A percentile compares a stretch with the other conserved stretches of the same genome.
Conservation (phyloP, 441 rosid species). For the Macaranga tanarius region DNA sequence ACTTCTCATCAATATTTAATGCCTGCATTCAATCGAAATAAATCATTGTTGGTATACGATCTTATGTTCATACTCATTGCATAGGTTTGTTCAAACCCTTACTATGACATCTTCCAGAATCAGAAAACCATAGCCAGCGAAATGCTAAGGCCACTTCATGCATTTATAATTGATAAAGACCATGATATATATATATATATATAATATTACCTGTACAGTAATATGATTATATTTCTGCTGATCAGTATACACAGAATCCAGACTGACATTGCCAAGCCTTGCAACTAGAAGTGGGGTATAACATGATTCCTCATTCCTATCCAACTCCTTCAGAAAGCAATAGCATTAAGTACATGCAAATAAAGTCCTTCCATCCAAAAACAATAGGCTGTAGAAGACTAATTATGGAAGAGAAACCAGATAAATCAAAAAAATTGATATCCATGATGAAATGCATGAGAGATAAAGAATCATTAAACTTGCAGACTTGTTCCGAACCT, state of each 20-base stretch:
- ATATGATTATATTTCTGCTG: slow-evolving; percentile 71
- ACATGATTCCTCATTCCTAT: slow-evolving; percentile 39
- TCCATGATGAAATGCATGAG: neutral
- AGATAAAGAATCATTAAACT: neutral
- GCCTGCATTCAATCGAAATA: slow-evolving; percentile 51
- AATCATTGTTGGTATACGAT: slow-evolving; percentile 21
- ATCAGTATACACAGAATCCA: slow-evolving; percentile 66
- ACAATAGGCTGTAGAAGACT: neutral
- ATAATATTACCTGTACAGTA: slow-evolving; percentile 65
- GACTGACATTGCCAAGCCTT: slow-evolving; percentile 60
- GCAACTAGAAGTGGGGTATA: slow-evolving; percentile 62
- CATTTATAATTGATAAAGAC: slow-evolving; percentile 6
- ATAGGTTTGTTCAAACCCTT: neutral
- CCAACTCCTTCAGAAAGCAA: slow-evolving; percentile 54
- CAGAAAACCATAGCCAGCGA: slow-evolving; percentile 20
- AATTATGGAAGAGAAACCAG: slow-evolving; percentile 2
- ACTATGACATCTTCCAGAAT: slow-evolving; percentile 20
- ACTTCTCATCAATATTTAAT: slow-evolving; percentile 67
- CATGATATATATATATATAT: slow-evolving; percentile 18
- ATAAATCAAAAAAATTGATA: slow-evolving; percentile 10
- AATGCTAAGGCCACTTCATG: slow-evolving; percentile 19
- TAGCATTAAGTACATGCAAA: slow-evolving; percentile 22
- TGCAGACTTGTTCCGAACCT: neutral
- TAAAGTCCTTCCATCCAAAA: neutral
- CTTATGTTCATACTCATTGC: neutral